Evolutionary conservation across 805 yeast genomes (phyloP).

Genomic region (Wickerhamiella lipophila): DNA sequence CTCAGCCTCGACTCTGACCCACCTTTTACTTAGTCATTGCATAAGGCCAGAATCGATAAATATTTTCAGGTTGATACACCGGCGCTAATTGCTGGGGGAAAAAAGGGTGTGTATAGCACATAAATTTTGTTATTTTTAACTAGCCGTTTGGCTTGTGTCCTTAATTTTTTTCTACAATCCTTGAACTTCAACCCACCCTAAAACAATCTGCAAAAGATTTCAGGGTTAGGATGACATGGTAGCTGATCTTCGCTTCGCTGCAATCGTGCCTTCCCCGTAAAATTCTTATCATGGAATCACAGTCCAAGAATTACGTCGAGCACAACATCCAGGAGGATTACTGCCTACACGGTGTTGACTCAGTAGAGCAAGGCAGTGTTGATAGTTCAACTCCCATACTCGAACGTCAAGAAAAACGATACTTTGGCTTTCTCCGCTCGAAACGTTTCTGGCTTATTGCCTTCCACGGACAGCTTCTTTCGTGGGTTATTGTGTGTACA

Average conservation of each 20-base stretch:
- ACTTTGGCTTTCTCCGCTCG: conserved; percentile 26
- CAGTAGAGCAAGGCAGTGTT: not conserved
- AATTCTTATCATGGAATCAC: not conserved
- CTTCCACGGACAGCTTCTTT: conserved; percentile 32
- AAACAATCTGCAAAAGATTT: not conserved
- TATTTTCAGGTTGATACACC: no score
- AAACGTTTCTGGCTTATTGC: conserved; percentile 32
- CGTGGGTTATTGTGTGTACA: conserved; percentile 33
- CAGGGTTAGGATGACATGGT: not conserved
- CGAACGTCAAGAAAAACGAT: conserved; percentile 9
- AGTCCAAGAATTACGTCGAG: not conserved
- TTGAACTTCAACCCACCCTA: no score
- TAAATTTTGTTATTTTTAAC: no score
- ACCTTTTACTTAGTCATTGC: no score
- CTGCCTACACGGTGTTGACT: not conserved
- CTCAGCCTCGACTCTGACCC: no score
- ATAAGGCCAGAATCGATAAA: no score
- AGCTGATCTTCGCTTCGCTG: not conserved
- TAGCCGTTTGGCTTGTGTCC: no score
- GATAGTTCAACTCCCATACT: conserved; percentile 1
- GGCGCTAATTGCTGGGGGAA: no score
- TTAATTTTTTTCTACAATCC: no score
- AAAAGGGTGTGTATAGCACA: no score
- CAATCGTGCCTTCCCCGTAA: not conserved
- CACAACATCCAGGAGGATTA: not conserved